Conservation (phyloP, 2,329 filamentous ascomycete species). For the Colletotrichum sp. region DNA sequence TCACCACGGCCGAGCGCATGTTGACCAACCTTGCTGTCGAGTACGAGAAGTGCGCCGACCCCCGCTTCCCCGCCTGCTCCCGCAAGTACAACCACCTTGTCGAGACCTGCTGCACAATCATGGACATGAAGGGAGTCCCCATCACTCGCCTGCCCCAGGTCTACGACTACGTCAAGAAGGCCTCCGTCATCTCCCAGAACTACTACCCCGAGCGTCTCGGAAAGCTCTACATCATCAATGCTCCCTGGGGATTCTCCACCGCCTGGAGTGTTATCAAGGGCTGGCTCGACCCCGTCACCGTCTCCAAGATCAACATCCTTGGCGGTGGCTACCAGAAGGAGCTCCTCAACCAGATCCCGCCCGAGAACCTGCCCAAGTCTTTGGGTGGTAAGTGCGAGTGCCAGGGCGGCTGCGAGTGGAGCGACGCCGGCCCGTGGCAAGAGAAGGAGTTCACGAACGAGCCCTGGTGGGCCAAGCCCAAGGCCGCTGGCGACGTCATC, state of each 20-base stretch:
- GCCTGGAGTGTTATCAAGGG: conserved; percentile 88
- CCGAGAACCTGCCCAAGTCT: conserved; percentile 86
- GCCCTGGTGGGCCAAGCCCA: conserved; percentile 66
- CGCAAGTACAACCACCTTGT: conserved; percentile 88
- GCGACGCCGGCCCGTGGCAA: conserved; percentile 90
- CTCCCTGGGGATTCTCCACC: conserved; percentile 90
- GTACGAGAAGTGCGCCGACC: conserved; percentile 95
- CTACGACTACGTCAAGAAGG: conserved; percentile 85
- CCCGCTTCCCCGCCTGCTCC: conserved; percentile 91
- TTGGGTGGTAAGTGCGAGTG: conserved; percentile 89
- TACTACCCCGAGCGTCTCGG: conserved; percentile 98
- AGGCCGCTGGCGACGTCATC: conserved; percentile 38
- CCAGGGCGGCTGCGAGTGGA: conserved; percentile 80
- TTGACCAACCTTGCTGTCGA: conserved; percentile 94
- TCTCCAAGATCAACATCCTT: conserved; percentile 93
- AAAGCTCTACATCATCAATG: conserved; percentile 97
- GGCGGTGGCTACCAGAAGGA: conserved; percentile 83
- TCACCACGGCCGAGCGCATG: conserved; percentile 93
- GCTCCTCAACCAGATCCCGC: conserved; percentile 81
- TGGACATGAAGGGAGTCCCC: conserved; percentile 96
- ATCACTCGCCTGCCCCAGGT: conserved; percentile 81
- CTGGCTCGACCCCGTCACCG: conserved; percentile 96
- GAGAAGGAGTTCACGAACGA: conserved; percentile 71
- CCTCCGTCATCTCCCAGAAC: conserved; percentile 92
- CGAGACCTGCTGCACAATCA: conserved; percentile 97